Conservation (phyloP, 352 stramenopile species). For the Aphanomyces cochlioides region DNA sequence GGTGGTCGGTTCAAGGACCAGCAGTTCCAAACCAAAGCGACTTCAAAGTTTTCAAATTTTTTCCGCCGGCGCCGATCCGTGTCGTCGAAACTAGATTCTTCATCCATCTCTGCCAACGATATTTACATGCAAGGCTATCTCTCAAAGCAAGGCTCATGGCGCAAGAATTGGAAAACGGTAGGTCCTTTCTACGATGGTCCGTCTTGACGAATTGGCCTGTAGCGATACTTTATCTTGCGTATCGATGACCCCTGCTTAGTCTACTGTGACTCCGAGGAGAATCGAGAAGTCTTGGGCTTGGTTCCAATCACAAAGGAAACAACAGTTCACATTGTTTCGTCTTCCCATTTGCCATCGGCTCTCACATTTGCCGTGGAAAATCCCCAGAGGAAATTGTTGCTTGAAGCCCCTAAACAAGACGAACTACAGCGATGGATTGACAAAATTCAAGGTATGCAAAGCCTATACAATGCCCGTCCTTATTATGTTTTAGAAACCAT, state of each 20-base stretch:
- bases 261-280: slow-evolving; percentile 82
- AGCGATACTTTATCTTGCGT: slow-evolving; percentile 77
- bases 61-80: slow-evolving; percentile 63
- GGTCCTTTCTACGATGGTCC: no score
- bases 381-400: slow-evolving; percentile 6
- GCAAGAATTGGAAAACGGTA: slow-evolving; percentile 82
- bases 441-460: slow-evolving; percentile 6
- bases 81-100: slow-evolving; percentile 31
- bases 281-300: slow-evolving; percentile 67
- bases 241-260: slow-evolving; percentile 67
- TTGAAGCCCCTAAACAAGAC: neutral
- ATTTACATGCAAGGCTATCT: slow-evolving; percentile 29
- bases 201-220: no score
- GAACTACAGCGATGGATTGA: slow-evolving; percentile 20
- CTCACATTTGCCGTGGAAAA: slow-evolving; percentile 19
- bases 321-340: slow-evolving; percentile 53
- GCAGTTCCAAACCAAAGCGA: slow-evolving; percentile 72
- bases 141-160: slow-evolving; percentile 78
- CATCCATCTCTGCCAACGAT: slow-evolving; percentile 27
- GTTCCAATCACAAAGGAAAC: slow-evolving; percentile 69
- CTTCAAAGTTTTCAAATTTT: slow-evolving; percentile 68
- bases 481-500: slow-evolving; percentile 9
- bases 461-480: neutral
- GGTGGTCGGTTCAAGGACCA: slow-evolving; percentile 52
- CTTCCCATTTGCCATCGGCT: neutral